Base-by-base conservation (phyloP, 441 rosid genomes). In the Pelargonium myrrhifolium region DNA sequence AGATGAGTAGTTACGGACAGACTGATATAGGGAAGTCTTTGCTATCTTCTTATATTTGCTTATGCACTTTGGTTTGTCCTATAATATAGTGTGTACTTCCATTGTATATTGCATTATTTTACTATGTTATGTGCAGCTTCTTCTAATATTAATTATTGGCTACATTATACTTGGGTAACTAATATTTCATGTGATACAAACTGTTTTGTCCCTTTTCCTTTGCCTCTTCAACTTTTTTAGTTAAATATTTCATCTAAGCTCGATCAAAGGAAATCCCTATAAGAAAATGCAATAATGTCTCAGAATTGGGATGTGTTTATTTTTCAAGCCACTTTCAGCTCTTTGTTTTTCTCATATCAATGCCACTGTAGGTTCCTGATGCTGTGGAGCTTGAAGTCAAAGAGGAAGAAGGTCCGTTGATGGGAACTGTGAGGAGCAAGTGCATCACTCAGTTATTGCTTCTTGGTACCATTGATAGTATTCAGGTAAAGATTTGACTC, bases 391-490 rank as follows among this genome's bases (percentile, higher is more conserved):
- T 87, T 35, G 92, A 85, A 63, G 63, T 51, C 70, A 90, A 83
- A 80, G 94, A 85, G 68, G 98, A 90, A 83, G 85, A 81, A 78
- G 83, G 89, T 78, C 91, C 98, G 68, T 64, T 94, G 51, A 79
- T 91, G 82, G 84, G 77, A 80, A 78, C 87, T 68, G 79, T 95
- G 71, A 86, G 99, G 84, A 96, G 97, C 79, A 95, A 95, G 81
- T 95, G 98, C 82, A 83, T 95, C 75, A 95, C 99, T 68, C 98
- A 95, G 43, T 74, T 95, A 68, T 80, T 95, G 74, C 94, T 95
- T 78, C 96, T 95, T 66, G 91, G 96, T 74, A 95, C 98, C 70
- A 86, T 95, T 72, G 89, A 92, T 76, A 87, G 91, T 74, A 92
- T 95, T 73, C 98, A 95, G 99, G 99, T 95, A 80, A 59, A n/a